Percentiles rank a stretch among this genome's conserved stretches.
Conservation (phyloP, 148 eudicot genomes). For the Amaranthus hypochondriacus region DNA sequence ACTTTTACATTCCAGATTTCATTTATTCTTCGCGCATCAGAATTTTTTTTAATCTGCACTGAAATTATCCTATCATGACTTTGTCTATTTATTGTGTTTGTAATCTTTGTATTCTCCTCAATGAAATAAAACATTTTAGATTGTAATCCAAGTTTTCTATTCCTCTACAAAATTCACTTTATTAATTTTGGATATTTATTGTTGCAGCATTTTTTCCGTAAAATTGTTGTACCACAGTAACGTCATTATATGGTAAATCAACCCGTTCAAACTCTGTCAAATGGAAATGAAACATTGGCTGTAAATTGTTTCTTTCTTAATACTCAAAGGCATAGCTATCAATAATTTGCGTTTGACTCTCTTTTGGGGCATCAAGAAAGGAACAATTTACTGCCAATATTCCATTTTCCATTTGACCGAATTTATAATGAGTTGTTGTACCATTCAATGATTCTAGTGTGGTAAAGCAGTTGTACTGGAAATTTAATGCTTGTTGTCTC, state of each 20-base stretch:
- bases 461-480: background rate
- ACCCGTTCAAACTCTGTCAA: too few species aligned
- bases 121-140: background rate
- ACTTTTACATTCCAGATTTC: background rate
- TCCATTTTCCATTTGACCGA: too few species aligned
- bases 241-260: too few species aligned
- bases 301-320: too few species aligned
- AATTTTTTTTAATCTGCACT: background rate
- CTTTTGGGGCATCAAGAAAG: too few species aligned
- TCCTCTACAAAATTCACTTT: too few species aligned
- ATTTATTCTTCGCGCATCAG: background rate
- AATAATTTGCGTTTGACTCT: too few species aligned
- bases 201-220: too few species aligned
- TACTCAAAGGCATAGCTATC: too few species aligned
- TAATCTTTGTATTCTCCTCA: background rate
- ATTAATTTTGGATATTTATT: background rate
- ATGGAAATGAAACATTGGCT: too few species aligned
- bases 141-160: background rate
- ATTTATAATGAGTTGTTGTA: background rate
- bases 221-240: too few species aligned
- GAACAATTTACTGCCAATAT: too few species aligned
- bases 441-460: background rate
- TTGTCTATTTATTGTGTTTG: background rate
- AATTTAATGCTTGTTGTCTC: background rate
- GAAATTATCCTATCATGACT: background rate